Conservation (phyloP, 192 early-diverging fungal genomes). For the Linderina pennispora region DNA sequence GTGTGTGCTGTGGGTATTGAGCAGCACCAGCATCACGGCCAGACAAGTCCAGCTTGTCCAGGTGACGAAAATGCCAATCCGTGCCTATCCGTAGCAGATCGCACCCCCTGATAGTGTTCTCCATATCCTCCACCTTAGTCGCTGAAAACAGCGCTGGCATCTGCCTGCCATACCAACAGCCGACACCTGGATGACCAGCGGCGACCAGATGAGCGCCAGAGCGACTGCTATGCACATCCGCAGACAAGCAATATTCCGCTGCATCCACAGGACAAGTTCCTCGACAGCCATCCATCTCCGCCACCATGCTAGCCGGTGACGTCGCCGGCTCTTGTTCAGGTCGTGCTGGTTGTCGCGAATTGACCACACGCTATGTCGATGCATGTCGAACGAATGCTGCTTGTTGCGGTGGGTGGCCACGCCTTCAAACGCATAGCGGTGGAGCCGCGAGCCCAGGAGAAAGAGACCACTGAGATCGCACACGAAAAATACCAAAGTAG, state of each 20-base stretch:
- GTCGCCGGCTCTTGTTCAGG: no score
- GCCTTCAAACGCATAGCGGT: background rate
- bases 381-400: no score
- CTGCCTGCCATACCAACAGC: slow-evolving; percentile 18
- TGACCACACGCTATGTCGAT: no score
- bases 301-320: slow-evolving; percentile 18
- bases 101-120: slow-evolving; percentile 6
- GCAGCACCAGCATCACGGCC: slow-evolving; percentile 14
- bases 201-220: slow-evolving; percentile 23
- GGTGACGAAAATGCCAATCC: slow-evolving; percentile 7
- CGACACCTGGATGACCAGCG: slow-evolving; percentile 18
- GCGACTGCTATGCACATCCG: slow-evolving; percentile 11
- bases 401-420: background rate
- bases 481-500: background rate
- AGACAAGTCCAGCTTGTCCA: slow-evolving; percentile 32
- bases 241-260: slow-evolving; percentile 28
- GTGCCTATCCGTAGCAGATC: slow-evolving; percentile 25
- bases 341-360: no score
- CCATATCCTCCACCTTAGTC: no score
- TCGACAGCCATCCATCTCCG: slow-evolving; percentile 23
- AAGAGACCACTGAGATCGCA: background rate
- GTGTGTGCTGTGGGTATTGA: slow-evolving; percentile 35
- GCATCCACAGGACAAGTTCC: slow-evolving; percentile 20
- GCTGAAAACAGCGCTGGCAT: no score
- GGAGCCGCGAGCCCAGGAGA: background rate